Percentiles rank a stretch among this genome's conserved stretches.
These are phyloP conservation scores for Yarrowia galli DNA, from an alignment of 1,139 yeast species.

Conservation along the genomic window DNA sequence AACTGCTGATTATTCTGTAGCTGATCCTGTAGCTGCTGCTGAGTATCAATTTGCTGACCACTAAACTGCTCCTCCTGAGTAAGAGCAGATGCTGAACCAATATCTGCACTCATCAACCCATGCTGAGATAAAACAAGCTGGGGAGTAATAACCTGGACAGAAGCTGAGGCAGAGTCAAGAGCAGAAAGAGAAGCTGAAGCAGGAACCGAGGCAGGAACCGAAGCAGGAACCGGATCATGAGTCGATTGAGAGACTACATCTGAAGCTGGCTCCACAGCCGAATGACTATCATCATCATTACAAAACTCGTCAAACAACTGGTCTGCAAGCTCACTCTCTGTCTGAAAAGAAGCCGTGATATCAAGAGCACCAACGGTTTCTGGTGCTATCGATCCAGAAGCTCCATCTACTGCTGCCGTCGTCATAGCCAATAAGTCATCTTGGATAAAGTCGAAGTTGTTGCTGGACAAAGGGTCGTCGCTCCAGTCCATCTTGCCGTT, in stretches of 20 bases:
- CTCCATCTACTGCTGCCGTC: no score
- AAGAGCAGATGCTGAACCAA: no score
- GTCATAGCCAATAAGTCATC: background rate
- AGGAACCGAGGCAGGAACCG: background rate
- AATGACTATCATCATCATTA: no score
- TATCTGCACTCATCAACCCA: background rate
- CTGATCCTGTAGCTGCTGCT: background rate
- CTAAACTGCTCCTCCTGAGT: no score
- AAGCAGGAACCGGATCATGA: no score
- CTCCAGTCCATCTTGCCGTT: background rate
- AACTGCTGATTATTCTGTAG: no score
- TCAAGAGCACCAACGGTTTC: background rate
- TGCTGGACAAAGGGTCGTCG: background rate
- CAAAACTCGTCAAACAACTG: background rate
- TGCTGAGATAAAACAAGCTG: background rate
- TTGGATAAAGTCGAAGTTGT: background rate
- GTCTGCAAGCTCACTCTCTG: background rate
- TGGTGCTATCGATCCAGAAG: no score
- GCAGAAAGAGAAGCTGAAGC: background rate
- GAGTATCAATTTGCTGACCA: no score
- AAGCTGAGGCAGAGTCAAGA: background rate
- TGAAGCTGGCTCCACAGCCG: no score
- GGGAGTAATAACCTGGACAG: background rate
- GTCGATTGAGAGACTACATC: no score
- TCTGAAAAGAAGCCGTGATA: background rate